Evolutionary conservation across 1,284 basidiomycete genomes (phyloP).

Genomic region (Puccinia polysora): DNA sequence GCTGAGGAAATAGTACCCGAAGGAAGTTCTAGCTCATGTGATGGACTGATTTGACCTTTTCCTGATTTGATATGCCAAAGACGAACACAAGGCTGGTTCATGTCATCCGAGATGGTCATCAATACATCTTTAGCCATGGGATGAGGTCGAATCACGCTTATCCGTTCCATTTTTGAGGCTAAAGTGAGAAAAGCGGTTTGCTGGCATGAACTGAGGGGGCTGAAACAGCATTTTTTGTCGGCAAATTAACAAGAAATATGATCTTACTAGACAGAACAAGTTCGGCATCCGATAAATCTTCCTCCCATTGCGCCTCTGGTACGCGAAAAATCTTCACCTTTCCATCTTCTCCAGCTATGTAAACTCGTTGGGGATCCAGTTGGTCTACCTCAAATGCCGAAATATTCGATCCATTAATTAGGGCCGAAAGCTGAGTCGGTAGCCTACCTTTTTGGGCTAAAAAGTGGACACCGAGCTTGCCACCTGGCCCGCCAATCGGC

Average conservation of each 20-base stretch:
- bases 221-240: not conserved
- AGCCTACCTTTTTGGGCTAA: constrained; percentile 54
- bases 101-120: constrained; percentile 54
- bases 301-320: constrained; percentile 45
- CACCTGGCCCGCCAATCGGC: constrained; percentile 56
- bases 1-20: constrained; percentile 50
- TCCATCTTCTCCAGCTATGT: constrained; percentile 55
- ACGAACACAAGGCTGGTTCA: constrained; percentile 50
- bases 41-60: not conserved
- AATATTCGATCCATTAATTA: constrained; percentile 54
- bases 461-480: constrained; percentile 55
- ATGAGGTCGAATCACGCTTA: constrained; percentile 54
- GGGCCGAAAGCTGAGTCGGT: constrained; percentile 46
- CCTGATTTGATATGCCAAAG: constrained; percentile 50
- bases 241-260: not conserved
- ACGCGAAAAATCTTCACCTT: constrained; percentile 54
- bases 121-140: constrained; percentile 54
- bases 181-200: not conserved
- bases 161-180: constrained; percentile 54
- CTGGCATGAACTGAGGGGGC: too few species aligned
- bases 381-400: constrained; percentile 54
- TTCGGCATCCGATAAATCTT: not conserved
- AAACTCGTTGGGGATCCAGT: constrained; percentile 51
- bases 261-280: constrained; percentile 23
- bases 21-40: not conserved